A percentile compares a stretch with the other conserved stretches of the same genome.
These are phyloP conservation scores for Cercospora sp. DNA, from an alignment of 2,329 filamentous ascomycete species.

Conservation along the genomic window DNA sequence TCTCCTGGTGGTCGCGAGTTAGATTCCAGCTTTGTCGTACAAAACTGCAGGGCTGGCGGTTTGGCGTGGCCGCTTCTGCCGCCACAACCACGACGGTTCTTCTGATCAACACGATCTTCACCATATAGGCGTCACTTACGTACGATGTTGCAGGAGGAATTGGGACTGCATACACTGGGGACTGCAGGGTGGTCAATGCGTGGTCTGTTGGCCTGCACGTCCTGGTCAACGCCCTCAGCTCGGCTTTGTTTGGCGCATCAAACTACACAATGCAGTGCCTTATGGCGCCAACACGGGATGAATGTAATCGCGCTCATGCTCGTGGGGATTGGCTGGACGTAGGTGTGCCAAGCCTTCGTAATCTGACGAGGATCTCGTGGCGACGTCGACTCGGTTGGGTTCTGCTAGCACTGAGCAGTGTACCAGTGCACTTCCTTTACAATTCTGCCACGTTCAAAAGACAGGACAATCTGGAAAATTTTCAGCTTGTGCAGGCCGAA, in stretches of 20 bases:
- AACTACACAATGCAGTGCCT: slow-evolving; percentile 57
- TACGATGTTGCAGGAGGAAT: too few relatives aligned
- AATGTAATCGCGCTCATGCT: slow-evolving; percentile 52
- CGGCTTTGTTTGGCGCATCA: slow-evolving; percentile 48
- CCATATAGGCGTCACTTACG: too few relatives aligned
- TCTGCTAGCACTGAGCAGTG: slow-evolving; percentile 35
- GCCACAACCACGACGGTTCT: not conserved
- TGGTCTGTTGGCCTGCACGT: slow-evolving; percentile 41
- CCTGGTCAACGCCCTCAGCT: slow-evolving; percentile 51
- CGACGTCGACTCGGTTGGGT: slow-evolving; percentile 30
- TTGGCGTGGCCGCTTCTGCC: not conserved
- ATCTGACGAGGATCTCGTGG: slow-evolving; percentile 35
- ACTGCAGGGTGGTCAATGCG: slow-evolving; percentile 25
- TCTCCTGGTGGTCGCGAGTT: not conserved
- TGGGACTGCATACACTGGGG: slow-evolving; percentile 26
- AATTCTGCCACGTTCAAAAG: slow-evolving; percentile 36
- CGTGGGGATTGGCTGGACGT: slow-evolving; percentile 47
- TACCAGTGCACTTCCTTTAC: slow-evolving; percentile 43
- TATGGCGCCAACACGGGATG: slow-evolving; percentile 50
- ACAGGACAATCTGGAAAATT: too few relatives aligned
- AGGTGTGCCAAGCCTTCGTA: slow-evolving; percentile 47
- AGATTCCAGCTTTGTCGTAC: not conserved
- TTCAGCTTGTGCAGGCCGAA: too few relatives aligned
- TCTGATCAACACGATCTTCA: not conserved
- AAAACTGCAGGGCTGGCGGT: not conserved